phyloP scores from a whole-genome alignment of 345 rosid genomes.

The Tarenaya hassleriana region DNA sequence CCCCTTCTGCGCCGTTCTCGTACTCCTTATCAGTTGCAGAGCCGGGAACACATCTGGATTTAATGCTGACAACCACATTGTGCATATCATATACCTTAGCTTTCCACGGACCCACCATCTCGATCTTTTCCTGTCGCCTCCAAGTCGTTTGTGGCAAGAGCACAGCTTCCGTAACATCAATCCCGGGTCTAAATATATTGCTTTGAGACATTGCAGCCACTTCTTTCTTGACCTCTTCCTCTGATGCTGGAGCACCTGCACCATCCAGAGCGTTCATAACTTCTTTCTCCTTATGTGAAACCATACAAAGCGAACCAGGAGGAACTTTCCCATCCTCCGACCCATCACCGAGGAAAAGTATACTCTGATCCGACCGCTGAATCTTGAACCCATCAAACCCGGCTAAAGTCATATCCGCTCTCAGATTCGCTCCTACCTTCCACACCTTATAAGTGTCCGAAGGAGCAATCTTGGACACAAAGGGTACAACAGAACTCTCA shows the following conservation, averaged over 20 bases:
- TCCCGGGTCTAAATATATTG: conserved; percentile 89
- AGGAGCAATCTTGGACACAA: conserved; percentile 86
- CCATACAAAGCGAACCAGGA: conserved; percentile 76
- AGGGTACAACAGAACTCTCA: conserved; percentile 93
- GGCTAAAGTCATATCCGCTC: conserved; percentile 97
- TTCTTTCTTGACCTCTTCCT: conserved; percentile 82
- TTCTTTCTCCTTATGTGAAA: conserved; percentile 90
- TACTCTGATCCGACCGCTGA: conserved; percentile 86
- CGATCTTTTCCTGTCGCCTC: conserved; percentile 92
- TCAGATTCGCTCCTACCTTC: conserved; percentile 88
- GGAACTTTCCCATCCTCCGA: conserved; percentile 76
- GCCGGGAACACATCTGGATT: conserved; percentile 88
- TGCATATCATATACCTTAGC: conserved; percentile 97
- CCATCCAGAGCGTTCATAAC: conserved; percentile 92
- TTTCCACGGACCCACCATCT: conserved; percentile 85
- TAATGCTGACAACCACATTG: conserved; percentile 89
- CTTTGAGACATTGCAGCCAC: conserved; percentile 88
- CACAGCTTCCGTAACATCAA: conserved; percentile 92
- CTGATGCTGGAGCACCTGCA: conserved; percentile 71
- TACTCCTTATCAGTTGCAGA: conserved; percentile 80
- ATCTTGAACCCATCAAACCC: conserved; percentile 95
- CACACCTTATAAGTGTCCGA: conserved; percentile 94
- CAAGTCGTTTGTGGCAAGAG: conserved; percentile 82
- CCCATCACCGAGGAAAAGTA: conserved; percentile 91
- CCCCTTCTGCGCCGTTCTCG: conserved; percentile 48